A percentile compares a stretch with the other conserved stretches of the same genome.
Conservation (phyloP, 2,329 filamentous ascomycete genomes). For the Epichloe sibirici region DNA sequence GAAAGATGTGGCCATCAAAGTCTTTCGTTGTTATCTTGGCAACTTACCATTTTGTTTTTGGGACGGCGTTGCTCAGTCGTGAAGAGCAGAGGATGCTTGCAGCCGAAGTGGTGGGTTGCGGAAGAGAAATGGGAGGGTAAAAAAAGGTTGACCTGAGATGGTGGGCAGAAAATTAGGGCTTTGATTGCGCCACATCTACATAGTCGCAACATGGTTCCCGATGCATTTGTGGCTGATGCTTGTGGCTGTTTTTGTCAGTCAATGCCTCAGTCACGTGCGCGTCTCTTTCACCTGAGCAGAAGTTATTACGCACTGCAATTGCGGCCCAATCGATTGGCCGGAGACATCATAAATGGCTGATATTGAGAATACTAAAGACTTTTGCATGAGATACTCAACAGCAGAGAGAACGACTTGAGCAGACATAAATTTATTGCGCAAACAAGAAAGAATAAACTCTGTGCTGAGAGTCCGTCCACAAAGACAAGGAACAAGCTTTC, state of each 20-base stretch:
- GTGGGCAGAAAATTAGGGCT: constrained; percentile 28
- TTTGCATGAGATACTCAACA: neutral
- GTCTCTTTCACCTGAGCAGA: neutral
- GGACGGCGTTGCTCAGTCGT: constrained; percentile 23
- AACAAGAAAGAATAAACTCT: neutral
- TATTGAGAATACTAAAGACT: neutral
- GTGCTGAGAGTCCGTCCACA: too few species aligned
- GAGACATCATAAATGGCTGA: neutral
- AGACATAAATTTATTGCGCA: neutral
- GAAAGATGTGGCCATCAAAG: constrained; percentile 28
- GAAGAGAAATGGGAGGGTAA: constrained; percentile 9
- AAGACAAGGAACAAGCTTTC: neutral
- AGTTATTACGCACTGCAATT: neutral
- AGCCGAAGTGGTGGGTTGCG: constrained; percentile 17
- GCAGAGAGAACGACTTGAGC: neutral
- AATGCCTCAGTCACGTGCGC: constrained; percentile 3
- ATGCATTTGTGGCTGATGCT: constrained; percentile 6
- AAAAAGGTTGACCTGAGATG: constrained; percentile 18
- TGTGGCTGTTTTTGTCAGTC: neutral
- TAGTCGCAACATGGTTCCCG: neutral
- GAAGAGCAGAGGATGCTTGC: constrained; percentile 21
- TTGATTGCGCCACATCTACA: constrained; percentile 8
- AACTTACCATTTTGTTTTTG: constrained; percentile 32
- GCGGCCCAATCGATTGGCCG: neutral
- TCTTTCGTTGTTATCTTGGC: constrained; percentile 15